phyloP scores from a whole-genome alignment of 1,284 basidiomycete species.

The Xerocomus amazonicus region DNA sequence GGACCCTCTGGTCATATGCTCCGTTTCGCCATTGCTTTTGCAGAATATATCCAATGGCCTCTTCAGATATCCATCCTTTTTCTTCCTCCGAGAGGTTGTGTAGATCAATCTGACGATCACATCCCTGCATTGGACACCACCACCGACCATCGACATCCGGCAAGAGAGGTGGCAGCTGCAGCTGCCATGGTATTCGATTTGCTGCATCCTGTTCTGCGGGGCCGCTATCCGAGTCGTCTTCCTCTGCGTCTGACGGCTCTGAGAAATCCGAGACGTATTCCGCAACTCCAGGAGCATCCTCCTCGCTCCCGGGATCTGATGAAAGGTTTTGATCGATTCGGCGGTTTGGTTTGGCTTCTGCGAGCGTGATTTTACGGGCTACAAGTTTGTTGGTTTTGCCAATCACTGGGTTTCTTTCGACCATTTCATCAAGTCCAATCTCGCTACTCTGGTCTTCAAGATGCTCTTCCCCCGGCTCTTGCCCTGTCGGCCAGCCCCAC shows the following conservation, averaged over 20 bases:
- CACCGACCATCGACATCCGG: slow-evolving; percentile 34
- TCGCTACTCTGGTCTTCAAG: slow-evolving; percentile 1
- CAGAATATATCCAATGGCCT: slow-evolving; percentile 22
- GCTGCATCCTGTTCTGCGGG: slow-evolving; percentile 7
- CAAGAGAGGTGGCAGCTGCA: slow-evolving; percentile 32
- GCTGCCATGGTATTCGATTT: slow-evolving; percentile 30
- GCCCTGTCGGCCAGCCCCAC: slow-evolving; percentile 30
- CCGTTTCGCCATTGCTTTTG: slow-evolving; percentile 32
- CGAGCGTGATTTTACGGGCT: slow-evolving; percentile 24
- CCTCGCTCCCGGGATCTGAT: slow-evolving; percentile 26
- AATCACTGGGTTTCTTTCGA: slow-evolving; percentile 25
- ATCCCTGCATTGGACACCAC: slow-evolving; percentile 28
- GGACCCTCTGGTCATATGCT: slow-evolving; percentile 27
- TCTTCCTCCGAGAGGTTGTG: slow-evolving; percentile 22
- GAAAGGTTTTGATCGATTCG: slow-evolving; percentile 4
- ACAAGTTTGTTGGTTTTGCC: slow-evolving; percentile 24
- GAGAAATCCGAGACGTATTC: slow-evolving; percentile 53
- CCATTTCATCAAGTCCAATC: slow-evolving; percentile 11
- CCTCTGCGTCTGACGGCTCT: slow-evolving; percentile 40
- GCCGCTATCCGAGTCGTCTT: slow-evolving; percentile 34
- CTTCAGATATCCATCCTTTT: slow-evolving; percentile 11
- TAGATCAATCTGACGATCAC: slow-evolving; percentile 25
- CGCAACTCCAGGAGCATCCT: slow-evolving; percentile 19
- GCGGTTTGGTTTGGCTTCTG: slow-evolving; percentile 20
- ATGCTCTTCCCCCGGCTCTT: slow-evolving; percentile 3